These are phyloP conservation scores for Penicillium brasilianum DNA, from an alignment of 2,329 filamentous ascomycete species.

Conservation along the genomic window DNA sequence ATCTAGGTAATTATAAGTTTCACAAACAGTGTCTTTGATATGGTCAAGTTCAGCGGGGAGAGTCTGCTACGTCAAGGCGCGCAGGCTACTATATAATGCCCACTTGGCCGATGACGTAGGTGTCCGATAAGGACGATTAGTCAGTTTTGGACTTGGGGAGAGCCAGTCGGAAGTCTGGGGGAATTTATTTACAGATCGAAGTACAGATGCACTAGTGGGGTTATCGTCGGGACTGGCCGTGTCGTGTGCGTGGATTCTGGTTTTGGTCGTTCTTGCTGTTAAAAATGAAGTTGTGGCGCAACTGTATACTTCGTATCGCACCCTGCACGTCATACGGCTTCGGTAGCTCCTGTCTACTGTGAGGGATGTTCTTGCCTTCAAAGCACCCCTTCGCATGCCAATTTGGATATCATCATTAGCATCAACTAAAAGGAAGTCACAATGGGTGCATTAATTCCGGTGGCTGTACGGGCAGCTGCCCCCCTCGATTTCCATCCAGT, in stretches of 20 bases:
- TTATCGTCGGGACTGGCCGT: background rate
- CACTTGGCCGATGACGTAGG: constrained; percentile 13
- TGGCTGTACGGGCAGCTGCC: background rate
- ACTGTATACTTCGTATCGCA: background rate
- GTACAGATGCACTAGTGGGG: background rate
- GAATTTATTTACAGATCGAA: constrained; percentile 1
- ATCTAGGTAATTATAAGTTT: background rate
- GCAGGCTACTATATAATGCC: constrained; percentile 12
- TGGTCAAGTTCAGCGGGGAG: background rate
- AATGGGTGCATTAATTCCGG: background rate
- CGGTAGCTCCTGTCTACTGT: background rate
- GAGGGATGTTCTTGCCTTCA: background rate
- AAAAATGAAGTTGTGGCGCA: background rate
- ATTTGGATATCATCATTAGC: background rate
- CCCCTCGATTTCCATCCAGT: background rate
- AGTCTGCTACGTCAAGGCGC: background rate
- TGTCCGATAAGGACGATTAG: constrained; percentile 9
- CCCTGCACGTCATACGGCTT: background rate
- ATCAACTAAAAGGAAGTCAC: background rate
- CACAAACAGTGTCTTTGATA: background rate
- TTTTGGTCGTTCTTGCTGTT: background rate
- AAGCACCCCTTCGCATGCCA: background rate
- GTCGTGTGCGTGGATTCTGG: constrained; percentile 2
- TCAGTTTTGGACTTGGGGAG: constrained; percentile 2
- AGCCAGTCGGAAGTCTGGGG: background rate